A percentile compares a stretch with the other conserved stretches of the same genome.
Conservation (phyloP, 768 basidiomycete genomes). For the Termitomyces sp. region DNA sequence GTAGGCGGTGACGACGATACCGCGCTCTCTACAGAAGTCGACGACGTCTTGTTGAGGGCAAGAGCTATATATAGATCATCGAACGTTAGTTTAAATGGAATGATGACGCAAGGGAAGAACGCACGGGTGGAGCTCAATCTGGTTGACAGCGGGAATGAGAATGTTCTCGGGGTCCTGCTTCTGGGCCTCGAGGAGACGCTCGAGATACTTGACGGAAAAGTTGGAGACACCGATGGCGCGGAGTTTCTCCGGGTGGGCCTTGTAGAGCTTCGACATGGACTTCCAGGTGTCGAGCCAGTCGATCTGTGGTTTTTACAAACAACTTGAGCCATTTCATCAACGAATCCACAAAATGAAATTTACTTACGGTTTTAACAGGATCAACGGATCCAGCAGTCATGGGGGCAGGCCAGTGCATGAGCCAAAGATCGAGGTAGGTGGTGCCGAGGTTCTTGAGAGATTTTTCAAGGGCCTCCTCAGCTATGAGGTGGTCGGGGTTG, state of each 20-base stretch:
- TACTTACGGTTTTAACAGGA: conserved; percentile 41
- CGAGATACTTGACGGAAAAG: conserved; percentile 61
- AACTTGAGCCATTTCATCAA: neutral
- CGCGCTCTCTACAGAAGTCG: conserved; percentile 54
- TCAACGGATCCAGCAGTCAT: conserved; percentile 51
- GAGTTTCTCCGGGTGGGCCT: conserved; percentile 65
- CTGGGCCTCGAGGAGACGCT: conserved; percentile 43
- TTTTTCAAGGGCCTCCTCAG: conserved; percentile 57
- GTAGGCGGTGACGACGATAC: conserved; percentile 73
- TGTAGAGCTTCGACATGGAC: conserved; percentile 65
- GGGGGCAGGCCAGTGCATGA: conserved; percentile 84
- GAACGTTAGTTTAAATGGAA: neutral
- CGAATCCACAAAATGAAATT: neutral
- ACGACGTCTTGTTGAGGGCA: conserved; percentile 67
- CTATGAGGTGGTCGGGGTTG: conserved; percentile 57
- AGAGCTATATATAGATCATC: conserved; percentile 33
- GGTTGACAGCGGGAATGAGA: conserved; percentile 72
- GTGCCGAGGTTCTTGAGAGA: conserved; percentile 70
- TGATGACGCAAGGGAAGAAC: conserved; percentile 16
- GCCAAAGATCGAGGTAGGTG: conserved; percentile 78
- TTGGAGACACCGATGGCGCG: conserved; percentile 81
- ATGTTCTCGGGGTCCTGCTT: conserved; percentile 32
- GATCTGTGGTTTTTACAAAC: conserved; percentile 18
- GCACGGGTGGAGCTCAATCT: conserved; percentile 74
- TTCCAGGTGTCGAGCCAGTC: conserved; percentile 81